Conservation (phyloP, 1,284 basidiomycete genomes). For the Ustilago bromivora region DNA sequence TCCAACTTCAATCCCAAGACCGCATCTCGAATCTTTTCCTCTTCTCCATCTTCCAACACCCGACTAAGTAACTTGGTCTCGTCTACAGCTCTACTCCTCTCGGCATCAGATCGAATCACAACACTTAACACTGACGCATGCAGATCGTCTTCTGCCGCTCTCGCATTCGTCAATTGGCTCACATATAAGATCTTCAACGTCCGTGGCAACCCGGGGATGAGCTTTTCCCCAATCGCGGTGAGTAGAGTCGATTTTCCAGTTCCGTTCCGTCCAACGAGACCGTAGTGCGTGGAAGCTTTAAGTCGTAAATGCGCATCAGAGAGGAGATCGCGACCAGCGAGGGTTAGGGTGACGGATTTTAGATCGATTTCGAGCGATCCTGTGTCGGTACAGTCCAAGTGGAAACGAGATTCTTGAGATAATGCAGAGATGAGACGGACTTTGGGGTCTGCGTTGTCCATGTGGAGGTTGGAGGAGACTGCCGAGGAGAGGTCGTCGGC, state of each 20-base stretch:
- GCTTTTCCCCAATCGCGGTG: conserved; percentile 71
- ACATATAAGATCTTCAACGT: conserved; percentile 74
- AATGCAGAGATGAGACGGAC: conserved; percentile 61
- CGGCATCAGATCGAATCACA: conserved; percentile 70
- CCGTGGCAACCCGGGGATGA: conserved; percentile 74
- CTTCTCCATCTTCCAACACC: conserved; percentile 65
- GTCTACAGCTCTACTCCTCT: conserved; percentile 57
- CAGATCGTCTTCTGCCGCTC: conserved; percentile 23
- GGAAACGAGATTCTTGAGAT: conserved; percentile 72
- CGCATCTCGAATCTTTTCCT: conserved; percentile 53
- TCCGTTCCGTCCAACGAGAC: conserved; percentile 75
- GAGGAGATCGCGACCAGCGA: conserved; percentile 74
- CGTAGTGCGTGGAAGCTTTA: conserved; percentile 74
- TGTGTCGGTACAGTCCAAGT: conserved; percentile 72
- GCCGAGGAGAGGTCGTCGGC: conserved; percentile 16
- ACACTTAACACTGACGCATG: conserved; percentile 63
- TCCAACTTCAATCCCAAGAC: conserved; percentile 59
- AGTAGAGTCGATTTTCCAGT: conserved; percentile 74
- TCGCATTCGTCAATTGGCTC: conserved; percentile 71
- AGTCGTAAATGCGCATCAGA: conserved; percentile 74
- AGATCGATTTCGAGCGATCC: conserved; percentile 72
- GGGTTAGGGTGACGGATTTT: conserved; percentile 72
- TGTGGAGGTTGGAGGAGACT: conserved; percentile 18
- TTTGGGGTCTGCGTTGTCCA: conserved; percentile 33
- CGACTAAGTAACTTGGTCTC: conserved; percentile 63